Percentiles rank a stretch among this genome's conserved stretches.
Conservation (phyloP, 495 filamentous ascomycete genomes). For the Cetradonia linearis region DNA sequence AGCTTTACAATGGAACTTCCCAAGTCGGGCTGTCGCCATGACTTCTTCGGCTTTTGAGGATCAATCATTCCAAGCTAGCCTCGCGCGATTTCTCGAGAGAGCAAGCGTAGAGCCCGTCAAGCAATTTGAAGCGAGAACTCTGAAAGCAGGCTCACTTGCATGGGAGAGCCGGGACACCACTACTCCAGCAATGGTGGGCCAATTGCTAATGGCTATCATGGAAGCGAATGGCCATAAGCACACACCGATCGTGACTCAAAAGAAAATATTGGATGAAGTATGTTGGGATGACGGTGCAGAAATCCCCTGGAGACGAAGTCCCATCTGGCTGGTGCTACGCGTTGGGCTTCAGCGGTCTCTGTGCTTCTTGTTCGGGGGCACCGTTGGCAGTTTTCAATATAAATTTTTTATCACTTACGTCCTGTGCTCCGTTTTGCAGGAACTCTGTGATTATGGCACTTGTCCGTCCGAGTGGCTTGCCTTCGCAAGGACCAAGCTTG, state of each 20-base stretch:
- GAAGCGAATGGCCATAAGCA: conserved; percentile 39
- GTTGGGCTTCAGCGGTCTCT: conserved; percentile 44
- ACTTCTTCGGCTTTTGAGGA: conserved; percentile 31
- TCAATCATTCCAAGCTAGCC: conserved; percentile 35
- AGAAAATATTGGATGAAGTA: conserved; percentile 52
- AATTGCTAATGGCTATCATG: conserved; percentile 47
- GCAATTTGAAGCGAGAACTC: conserved; percentile 38
- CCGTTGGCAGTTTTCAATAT: conserved; percentile 43
- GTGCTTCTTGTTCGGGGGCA: conserved; percentile 33
- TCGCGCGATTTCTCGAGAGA: conserved; percentile 48
- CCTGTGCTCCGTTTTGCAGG: conserved; percentile 34
- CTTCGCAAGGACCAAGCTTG: conserved; percentile 45
- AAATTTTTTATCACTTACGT: conserved; percentile 45
- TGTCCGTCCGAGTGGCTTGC: conserved; percentile 25
- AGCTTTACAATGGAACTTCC: conserved; percentile 41
- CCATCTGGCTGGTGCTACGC: conserved; percentile 50
- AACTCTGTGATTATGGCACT: conserved; percentile 27
- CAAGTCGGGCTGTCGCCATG: conserved; percentile 34
- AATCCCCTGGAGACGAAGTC: conserved; percentile 46
- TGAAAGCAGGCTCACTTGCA: conserved; percentile 39
- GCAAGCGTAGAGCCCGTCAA: conserved; percentile 47
- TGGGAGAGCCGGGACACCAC: conserved; percentile 46
- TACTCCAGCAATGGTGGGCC: conserved; percentile 42
- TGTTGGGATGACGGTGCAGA: conserved; percentile 32
- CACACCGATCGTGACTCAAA: conserved; percentile 33